Base-by-base conservation (phyloP, 2,329 filamentous ascomycete genomes). In the Pestalotiopsis sp. region DNA sequence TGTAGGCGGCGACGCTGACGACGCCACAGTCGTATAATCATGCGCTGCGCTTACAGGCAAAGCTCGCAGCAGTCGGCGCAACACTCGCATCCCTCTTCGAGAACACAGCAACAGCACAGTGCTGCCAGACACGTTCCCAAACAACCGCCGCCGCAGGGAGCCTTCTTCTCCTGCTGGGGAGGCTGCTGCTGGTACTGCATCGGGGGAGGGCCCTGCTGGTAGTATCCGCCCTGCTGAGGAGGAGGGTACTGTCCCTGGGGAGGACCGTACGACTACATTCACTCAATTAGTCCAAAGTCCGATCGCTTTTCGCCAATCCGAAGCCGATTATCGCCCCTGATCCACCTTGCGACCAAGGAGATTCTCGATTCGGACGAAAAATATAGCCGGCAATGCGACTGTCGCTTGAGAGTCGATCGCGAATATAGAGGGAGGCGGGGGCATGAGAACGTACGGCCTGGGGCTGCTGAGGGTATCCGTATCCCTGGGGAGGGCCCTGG, bases 51-150 rank as follows among this genome's bases (percentile, higher is more conserved):
- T 67, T 67, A 69, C 23, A 69, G 65, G 20, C 68, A 69, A 25
- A 69, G 23, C 31, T 69, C 68, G 65, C 68, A 69, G 65, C 68
- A 69, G 36, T 69, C 68, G 59, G 68, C 68, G 52, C 68, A 69
- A 36, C 68, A 69, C 14, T 87, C 85, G 75, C 85, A 85, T 66
- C 82, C 81, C 72, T 86, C 82, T 72, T 85, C 84, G 71, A 82
- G 83, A 67, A 84, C 80, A 73, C 84, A 87, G 76, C 85, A 87
- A 74, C 84, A 86, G 75, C 84, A 86, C 52, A 85, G 72, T 14
- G 81, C 79, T 36, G 84, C 84, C 12, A 87, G 75, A 75, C 84
- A 86, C 67, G 79, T 82, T 69, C 81, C 78, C 58, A 85, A 76
- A 71, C 83, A 85, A 67, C 80, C 81, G 40, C 75, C 80, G 40